Evolutionary conservation across 2,329 filamentous ascomycete species (phyloP), one percentile per base, ranked within the genome.

Genomic region (Phialemonium atrogriseum): DNA sequence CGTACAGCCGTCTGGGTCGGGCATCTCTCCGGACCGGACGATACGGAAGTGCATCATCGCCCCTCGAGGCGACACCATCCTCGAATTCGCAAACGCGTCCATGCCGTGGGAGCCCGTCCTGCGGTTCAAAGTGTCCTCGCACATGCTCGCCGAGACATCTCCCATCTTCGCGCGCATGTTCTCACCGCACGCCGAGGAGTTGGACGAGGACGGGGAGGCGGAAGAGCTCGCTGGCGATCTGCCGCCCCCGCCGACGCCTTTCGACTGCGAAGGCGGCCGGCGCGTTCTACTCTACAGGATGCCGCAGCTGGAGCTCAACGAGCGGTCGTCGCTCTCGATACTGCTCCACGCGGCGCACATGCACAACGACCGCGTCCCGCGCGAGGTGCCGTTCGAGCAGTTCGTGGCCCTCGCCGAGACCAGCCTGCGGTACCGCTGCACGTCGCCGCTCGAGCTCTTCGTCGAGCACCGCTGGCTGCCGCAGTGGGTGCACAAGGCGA

Each of bases 401-500:
- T 70, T 73, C 36, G 64, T 71, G 8, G 65, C 66, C 15, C 59
- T 73, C 31, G 66, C 69, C 0, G 62, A 70, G 35, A 64, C 59
- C 12, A 71, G 58, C 29, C 50, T 69, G 39, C 55, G 58, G 19
- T 73, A 72, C 40, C 63, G 57, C 33, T 66, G 68, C 48, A 72
- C 68, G 0, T 60, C 62, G 0, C 69, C 70, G 0, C 45, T 73
- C 0, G 67, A 71, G 36, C 39, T 65, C 5, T 44, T 62, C 7
- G 68, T 73, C 5, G 66, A 71, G 38, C 61, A 68, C 37, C 43
- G 54, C 22, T 73, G 69, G 68, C 42, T 73, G 12, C 66, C 66
- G 2, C 58, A 65, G 25, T 73, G 68, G 68, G 55, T 66, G 43
- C 59, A 66, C 38, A 56, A 55, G 33, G 60, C 60, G 2, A 58